These are phyloP conservation scores for Cercospora citrullina DNA, from an alignment of 2,329 filamentous ascomycete species.

Conservation along the genomic window DNA sequence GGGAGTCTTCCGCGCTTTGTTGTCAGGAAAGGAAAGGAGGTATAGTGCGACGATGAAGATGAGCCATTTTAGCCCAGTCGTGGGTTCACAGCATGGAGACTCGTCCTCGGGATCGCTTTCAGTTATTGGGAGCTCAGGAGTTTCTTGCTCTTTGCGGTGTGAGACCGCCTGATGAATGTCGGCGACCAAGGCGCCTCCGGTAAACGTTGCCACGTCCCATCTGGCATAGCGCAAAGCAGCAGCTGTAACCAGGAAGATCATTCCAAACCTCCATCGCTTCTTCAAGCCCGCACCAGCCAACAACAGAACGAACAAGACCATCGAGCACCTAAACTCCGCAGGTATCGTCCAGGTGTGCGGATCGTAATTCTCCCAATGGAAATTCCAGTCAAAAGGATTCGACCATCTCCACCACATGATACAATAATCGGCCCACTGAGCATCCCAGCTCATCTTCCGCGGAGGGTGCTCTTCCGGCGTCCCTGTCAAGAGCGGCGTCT, in stretches of 20 bases:
- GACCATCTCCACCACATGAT: slow-evolving; percentile 14
- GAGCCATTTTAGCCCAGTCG: slow-evolving; percentile 6
- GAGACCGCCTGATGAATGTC: slow-evolving; percentile 12
- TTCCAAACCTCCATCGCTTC: slow-evolving; percentile 15
- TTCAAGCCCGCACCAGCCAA: slow-evolving; percentile 16
- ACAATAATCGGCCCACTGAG: slow-evolving; percentile 8
- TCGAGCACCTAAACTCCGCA: slow-evolving; percentile 17
- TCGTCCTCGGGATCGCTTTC: background rate
- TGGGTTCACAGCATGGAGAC: background rate
- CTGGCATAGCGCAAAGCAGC: slow-evolving; percentile 5
- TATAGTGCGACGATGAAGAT: slow-evolving; percentile 12
- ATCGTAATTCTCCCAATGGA: slow-evolving; percentile 9
- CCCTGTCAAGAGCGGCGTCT: background rate
- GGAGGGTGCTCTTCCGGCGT: slow-evolving; percentile 17
- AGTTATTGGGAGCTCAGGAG: background rate
- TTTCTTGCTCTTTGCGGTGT: background rate
- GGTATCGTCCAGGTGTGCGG: slow-evolving; percentile 23
- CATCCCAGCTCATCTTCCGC: background rate
- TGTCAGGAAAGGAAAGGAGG: slow-evolving; percentile 21
- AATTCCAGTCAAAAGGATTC: slow-evolving; percentile 9
- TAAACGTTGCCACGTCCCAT: slow-evolving; percentile 24
- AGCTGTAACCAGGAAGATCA: slow-evolving; percentile 9
- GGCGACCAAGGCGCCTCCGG: slow-evolving; percentile 21
- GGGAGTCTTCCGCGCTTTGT: slow-evolving; percentile 15
- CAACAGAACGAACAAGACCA: slow-evolving; percentile 19